Base-by-base conservation (phyloP, 2,329 filamentous ascomycete genomes). In the Talaromyces sp. region DNA sequence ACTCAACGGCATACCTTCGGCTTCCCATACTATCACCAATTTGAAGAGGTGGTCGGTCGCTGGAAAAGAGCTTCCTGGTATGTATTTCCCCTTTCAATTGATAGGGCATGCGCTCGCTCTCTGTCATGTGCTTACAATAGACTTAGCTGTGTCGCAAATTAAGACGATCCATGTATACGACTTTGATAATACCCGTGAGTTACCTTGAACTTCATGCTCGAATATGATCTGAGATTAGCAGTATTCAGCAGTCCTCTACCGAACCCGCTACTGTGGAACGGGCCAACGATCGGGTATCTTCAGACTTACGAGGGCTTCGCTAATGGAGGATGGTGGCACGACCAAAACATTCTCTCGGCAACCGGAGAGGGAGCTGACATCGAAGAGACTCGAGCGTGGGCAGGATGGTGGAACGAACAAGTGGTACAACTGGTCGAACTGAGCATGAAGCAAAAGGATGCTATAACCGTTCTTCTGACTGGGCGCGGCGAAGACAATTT, bases 251-350 rank as follows among this genome's bases (percentile, higher is more conserved):
- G 91, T 14, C 95, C 95, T 5, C 80, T 96, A 1, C 95, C 95
- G 1, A 98, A 97, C 71, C 86, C 88, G 2, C 88, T 92, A 68
- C 76, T 99, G 72, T 99, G 95, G 95, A 89, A 88, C 67, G 85
- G 85, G 1, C 81, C 83, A 35, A 93, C 92, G 0, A 86, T 96
- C 57, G 91, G 92, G 55, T 83, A 87, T 64, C 82, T 99, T 11
- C 87, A 90, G 64, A 87, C 83, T 54, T 88, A 90, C 67, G 90
- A 96, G 67, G 82, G 85, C 59, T 91, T 98, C 69, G 80, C 87
- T 65, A 90, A 89, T 68, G 93, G 93, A 67, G 92, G 93, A 66
- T 99, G 95, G 95, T 99, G 95, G 95, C 95, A 99, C 76, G 93
- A 98, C 72, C 85, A 86, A 48, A 86, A 86, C 66, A 93, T 99